A percentile compares a stretch with the other conserved stretches of the same genome.
Evolutionary conservation across 1,284 basidiomycete species (phyloP).

Genomic region (Leccinum solheimii): DNA sequence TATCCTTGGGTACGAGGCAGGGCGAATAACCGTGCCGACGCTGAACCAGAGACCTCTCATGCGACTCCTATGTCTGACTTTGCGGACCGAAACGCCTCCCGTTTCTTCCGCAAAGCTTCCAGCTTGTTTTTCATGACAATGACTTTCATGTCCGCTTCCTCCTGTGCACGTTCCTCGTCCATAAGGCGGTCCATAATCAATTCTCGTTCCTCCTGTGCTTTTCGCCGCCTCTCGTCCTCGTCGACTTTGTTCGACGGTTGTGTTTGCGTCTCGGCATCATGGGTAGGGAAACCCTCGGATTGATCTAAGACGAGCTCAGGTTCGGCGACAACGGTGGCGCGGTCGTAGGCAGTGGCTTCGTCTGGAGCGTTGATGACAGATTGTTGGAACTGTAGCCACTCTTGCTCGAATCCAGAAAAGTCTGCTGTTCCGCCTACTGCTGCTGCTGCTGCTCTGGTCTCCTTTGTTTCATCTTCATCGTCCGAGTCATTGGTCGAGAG

Average conservation of each 20-base stretch:
- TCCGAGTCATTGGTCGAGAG: conserved; percentile 43
- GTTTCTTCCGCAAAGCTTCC: conserved; percentile 58
- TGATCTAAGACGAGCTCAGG: conserved; percentile 58
- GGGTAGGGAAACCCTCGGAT: conserved; percentile 51
- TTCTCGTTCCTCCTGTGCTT: conserved; percentile 72
- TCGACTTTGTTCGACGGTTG: conserved; percentile 39
- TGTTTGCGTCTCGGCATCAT: conserved; percentile 22
- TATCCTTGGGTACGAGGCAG: not conserved
- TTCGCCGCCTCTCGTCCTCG: conserved; percentile 46
- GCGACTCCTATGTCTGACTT: conserved; percentile 23
- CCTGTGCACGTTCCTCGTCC: conserved; percentile 80
- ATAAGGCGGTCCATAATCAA: conserved; percentile 79
- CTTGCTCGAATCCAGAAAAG: conserved; percentile 54
- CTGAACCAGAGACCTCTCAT: conserved; percentile 10
- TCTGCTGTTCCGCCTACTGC: conserved; percentile 16
- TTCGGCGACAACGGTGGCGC: conserved; percentile 72
- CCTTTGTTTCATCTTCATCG: conserved; percentile 42
- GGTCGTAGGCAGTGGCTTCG: conserved; percentile 47
- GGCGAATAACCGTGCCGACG: not conserved
- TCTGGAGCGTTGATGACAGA: conserved; percentile 50
- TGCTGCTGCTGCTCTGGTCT: conserved; percentile 42
- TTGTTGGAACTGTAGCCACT: conserved; percentile 70
- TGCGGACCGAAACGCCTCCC: conserved; percentile 43
- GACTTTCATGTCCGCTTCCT: conserved; percentile 80
- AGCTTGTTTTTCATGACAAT: conserved; percentile 60